Evolutionary conservation across 1,284 basidiomycete species (phyloP).

Genomic region (Gymnopus androsaceus): DNA sequence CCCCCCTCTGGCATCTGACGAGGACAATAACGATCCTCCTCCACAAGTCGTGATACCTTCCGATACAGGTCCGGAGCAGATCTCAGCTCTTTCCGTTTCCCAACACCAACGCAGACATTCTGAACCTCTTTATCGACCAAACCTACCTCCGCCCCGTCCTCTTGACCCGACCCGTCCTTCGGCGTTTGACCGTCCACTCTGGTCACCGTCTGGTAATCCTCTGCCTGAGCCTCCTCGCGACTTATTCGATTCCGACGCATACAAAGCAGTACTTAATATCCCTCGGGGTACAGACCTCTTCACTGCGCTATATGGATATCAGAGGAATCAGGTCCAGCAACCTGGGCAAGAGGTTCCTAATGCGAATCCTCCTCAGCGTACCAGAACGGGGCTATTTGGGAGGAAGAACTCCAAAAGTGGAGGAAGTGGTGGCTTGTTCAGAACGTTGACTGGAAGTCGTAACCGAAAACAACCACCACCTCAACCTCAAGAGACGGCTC

Average conservation of each 20-base stretch:
- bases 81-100: background rate
- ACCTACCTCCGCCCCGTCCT: background rate
- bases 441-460: constrained; percentile 18
- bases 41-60: background rate
- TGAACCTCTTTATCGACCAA: constrained; percentile 1
- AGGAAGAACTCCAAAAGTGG: constrained; percentile 14
- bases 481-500: background rate
- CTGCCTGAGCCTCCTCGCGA: constrained; percentile 53
- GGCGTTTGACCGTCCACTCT: constrained; percentile 4
- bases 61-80: background rate
- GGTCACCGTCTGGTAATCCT: constrained; percentile 37
- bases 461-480: constrained; percentile 21
- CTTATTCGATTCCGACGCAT: constrained; percentile 50
- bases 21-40: background rate
- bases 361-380: constrained; percentile 2
- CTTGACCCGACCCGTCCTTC: background rate
- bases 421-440: constrained; percentile 21
- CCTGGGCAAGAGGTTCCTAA: constrained; percentile 12
- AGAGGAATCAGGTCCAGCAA: constrained; percentile 10
- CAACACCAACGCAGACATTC: background rate
- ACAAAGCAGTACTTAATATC: constrained; percentile 46
- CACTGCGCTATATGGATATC: constrained; percentile 23
- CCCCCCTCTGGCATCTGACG: background rate
- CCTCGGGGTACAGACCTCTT: constrained; percentile 44
- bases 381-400: constrained; percentile 18